Conservation (phyloP, 495 filamentous ascomycete species). For the Penicillium verhagenii region DNA sequence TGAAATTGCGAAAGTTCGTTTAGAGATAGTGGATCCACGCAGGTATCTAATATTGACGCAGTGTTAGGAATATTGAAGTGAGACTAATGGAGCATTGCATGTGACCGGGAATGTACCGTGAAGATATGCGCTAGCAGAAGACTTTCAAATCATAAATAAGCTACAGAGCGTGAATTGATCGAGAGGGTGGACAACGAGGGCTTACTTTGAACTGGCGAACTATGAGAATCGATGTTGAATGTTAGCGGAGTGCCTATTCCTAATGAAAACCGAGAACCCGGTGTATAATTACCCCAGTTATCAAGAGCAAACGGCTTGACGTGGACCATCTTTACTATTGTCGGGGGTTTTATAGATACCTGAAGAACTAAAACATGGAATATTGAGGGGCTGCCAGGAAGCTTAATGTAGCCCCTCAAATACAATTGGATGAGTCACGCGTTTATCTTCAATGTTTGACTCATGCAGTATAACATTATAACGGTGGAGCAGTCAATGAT, state of each 20-base stretch:
- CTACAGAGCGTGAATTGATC: background rate
- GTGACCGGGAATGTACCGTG: slow-evolving; percentile 2
- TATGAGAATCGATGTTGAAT: background rate
- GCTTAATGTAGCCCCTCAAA: too few relatives aligned
- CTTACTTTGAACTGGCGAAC: slow-evolving; percentile 14
- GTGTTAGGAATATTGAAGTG: background rate
- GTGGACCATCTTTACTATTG: slow-evolving; percentile 4
- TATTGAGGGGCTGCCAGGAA: too few relatives aligned
- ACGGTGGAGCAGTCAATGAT: background rate
- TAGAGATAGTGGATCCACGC: slow-evolving; percentile 11
- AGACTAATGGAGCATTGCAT: background rate
- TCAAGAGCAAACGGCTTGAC: slow-evolving; percentile 15
- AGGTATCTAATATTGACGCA: slow-evolving; percentile 5
- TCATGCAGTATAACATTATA: too few relatives aligned
- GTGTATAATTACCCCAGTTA: slow-evolving; percentile 6
- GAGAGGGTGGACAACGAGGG: background rate
- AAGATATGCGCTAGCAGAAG: background rate
- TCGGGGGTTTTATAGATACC: too few relatives aligned
- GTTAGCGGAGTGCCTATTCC: background rate
- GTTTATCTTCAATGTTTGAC: too few relatives aligned
- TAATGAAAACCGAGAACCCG: background rate
- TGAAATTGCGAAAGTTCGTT: slow-evolving; percentile 4
- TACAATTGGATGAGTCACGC: too few relatives aligned
- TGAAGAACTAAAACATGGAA: too few relatives aligned
- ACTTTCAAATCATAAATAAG: background rate